Evolutionary conservation across 352 stramenopile genomes (phyloP), one percentile per base, ranked within the genome.

Genomic region (Pythium brachiatum): DNA sequence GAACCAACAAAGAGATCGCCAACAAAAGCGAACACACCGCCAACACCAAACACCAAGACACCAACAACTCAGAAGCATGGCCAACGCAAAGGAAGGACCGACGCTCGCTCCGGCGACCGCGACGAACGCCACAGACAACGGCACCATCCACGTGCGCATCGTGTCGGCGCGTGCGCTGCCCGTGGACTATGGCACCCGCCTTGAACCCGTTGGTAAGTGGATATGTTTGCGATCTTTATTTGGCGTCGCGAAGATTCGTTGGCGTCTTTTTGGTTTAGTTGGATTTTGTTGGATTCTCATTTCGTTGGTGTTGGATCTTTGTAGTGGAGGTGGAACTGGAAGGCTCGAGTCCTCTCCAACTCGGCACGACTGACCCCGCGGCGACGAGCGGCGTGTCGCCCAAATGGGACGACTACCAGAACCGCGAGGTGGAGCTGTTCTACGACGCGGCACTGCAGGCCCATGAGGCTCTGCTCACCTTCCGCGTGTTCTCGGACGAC

Each of bases 371-470:
- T 8, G 84, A 93, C 63, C 84, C 84, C 4, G 76, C 74, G 23
- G 84, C 83, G 51, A 70, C 83, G 47, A 78, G 83, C 31, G 81
- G 81, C 23, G 76, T 73, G 11, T 81, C 72, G 38, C 81, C 85
- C 2, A 77, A 90, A 29, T 94, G 85, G 85, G 71, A 66, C 23
- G 81, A 92, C 43, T 46, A 72, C 48, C 67, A 75, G 21, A 92
- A 91, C 76, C 87, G 88, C 61, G 81, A 92, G 63, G 57, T 94
- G n/a, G 85, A 94, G 68, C 76, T 94, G 34, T 92, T 84, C 63
- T 94, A 83, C 62, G 81, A 94, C 57, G 81, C 76, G 46, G 75
- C 53, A 44, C 29, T 73, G 29, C 73, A 79, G 41, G 69, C 72
- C n/a, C 83, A 90, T 11, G 61, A 66, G n/a, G 72, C 72, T 2